Conservation (phyloP, 176 grass and related monocot species). For the Dendrocalamus sinicus region DNA sequence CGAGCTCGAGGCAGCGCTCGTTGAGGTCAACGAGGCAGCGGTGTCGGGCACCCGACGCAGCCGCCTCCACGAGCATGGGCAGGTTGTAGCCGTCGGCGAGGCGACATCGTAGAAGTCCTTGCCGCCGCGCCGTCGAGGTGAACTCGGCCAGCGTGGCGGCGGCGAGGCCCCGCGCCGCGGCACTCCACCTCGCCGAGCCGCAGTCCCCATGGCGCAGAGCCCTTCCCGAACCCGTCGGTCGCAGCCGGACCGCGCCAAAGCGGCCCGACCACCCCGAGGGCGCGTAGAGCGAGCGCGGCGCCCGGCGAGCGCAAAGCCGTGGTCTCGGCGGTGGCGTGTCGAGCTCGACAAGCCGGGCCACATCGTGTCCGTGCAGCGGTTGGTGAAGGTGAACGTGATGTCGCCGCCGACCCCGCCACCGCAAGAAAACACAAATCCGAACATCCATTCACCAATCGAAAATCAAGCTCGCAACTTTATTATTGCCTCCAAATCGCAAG, state of each 20-base stretch:
- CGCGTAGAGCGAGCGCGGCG: conserved; percentile 53
- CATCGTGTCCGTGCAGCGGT: conserved; percentile 73
- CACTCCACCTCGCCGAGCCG: conserved; percentile 78
- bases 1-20: conserved; percentile 75
- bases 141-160: conserved; percentile 90
- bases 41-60: conserved; percentile 55
- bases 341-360: conserved; percentile 86
- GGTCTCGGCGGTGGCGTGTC: conserved; percentile 57
- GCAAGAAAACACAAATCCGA: conserved; percentile 11
- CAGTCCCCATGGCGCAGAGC: conserved; percentile 89
- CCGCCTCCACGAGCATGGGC: conserved; percentile 70
- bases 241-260: conserved; percentile 82
- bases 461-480: not conserved
- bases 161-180: conserved; percentile 60
- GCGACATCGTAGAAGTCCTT: conserved; percentile 94
- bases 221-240: conserved; percentile 50
- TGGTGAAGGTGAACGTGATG: conserved; percentile 86
- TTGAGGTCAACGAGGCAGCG: conserved; percentile 77
- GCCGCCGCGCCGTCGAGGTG: conserved; percentile 68
- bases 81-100: conserved; percentile 92
- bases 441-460: conserved; percentile 5
- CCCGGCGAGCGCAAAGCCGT: conserved; percentile 89
- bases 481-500: not conserved
- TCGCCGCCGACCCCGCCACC: conserved; percentile 49
- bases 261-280: conserved; percentile 80